These are phyloP conservation scores for Senecio squalidus DNA, from an alignment of 140 eudicot species.

Conservation along the genomic window DNA sequence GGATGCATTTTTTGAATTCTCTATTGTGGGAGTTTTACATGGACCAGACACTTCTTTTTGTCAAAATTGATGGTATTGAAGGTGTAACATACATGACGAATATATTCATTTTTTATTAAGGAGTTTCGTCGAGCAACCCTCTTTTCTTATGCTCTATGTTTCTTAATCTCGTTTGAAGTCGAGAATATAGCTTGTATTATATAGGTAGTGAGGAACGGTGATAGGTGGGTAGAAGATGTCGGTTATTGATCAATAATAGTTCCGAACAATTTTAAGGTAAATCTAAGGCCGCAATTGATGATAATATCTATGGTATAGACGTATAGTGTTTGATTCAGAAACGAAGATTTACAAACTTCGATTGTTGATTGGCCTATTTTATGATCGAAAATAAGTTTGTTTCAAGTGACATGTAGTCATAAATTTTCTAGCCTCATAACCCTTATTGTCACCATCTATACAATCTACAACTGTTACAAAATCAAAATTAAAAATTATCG, in stretches of 20 bases:
- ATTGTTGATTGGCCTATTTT: slow-evolving; percentile 11
- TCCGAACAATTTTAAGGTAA: background rate
- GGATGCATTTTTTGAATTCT: no score
- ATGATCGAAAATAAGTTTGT: background rate
- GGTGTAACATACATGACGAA: no score
- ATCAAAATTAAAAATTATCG: background rate
- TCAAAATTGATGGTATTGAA: no score
- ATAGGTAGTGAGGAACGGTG: background rate
- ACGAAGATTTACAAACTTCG: no score
- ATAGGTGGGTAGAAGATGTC: background rate
- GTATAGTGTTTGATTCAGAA: no score
- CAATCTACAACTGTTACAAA: background rate
- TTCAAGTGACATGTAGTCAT: slow-evolving; percentile 9
- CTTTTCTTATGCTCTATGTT: background rate
- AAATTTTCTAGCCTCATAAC: background rate
- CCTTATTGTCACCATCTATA: slow-evolving; percentile 11
- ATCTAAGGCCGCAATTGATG: background rate
- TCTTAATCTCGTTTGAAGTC: background rate
- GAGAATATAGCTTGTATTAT: background rate
- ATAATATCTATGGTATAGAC: background rate
- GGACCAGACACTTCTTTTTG: no score
- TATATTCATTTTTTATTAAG: no score
- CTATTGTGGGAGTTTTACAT: no score
- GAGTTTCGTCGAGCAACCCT: no score
- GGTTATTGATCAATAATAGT: background rate